Percentiles rank a stretch among this genome's conserved stretches.
phyloP scores from a whole-genome alignment of 306 rosid genomes.

The Quillaja saponaria region DNA sequence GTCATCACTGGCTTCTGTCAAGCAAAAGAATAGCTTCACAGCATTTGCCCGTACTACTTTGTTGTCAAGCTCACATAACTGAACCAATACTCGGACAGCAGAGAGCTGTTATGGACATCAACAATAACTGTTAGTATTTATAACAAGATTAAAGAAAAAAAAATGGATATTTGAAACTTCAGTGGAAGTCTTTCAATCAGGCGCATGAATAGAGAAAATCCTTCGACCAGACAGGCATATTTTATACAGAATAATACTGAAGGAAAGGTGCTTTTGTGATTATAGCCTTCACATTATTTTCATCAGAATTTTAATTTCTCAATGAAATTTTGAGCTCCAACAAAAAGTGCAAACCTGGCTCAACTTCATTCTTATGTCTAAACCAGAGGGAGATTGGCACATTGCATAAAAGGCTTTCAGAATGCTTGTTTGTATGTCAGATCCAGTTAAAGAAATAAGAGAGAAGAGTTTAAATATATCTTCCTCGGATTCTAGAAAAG shows the following conservation, averaged over 20 bases:
- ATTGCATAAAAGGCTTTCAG: conserved; percentile 52
- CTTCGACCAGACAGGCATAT: too few relatives aligned
- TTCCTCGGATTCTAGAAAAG: conserved; percentile 56
- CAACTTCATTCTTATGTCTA: conserved; percentile 51
- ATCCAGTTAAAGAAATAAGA: conserved; percentile 53
- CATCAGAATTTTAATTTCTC: not conserved
- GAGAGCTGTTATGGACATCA: conserved; percentile 44
- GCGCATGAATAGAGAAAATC: too few relatives aligned
- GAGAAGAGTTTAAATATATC: conserved; percentile 57
- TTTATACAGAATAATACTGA: too few relatives aligned
- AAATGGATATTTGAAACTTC: not conserved
- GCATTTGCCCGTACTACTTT: conserved; percentile 44
- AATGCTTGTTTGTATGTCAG: conserved; percentile 53
- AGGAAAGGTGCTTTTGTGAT: too few relatives aligned
- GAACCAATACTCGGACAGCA: conserved; percentile 61
- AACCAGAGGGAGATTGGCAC: conserved; percentile 58
- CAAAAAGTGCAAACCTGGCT: conserved; percentile 47
- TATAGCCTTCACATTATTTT: too few relatives aligned
- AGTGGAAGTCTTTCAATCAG: too few relatives aligned
- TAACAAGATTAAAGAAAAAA: not conserved
- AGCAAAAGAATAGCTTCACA: conserved; percentile 46
- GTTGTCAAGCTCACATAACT: conserved; percentile 45
- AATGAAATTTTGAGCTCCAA: too few relatives aligned
- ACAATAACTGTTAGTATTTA: not conserved
- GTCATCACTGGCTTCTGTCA: conserved; percentile 48